Evolutionary conservation across 2,329 filamentous ascomycete species (phyloP).

Genomic region (Cercospora brassicicola): DNA sequence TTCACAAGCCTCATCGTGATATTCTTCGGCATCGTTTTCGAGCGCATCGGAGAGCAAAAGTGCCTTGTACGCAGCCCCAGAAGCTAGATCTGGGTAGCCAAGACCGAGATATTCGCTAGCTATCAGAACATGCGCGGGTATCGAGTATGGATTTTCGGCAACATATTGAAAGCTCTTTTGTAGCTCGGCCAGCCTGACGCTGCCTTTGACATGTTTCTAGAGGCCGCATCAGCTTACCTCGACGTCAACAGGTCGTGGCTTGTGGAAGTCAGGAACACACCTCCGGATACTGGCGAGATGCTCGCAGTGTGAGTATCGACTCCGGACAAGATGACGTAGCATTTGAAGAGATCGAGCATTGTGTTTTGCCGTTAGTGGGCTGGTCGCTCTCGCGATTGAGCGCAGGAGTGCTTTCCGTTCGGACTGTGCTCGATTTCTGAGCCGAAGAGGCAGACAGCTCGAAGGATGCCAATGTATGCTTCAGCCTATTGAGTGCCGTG

Average conservation of each 20-base stretch:
- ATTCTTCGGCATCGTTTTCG: constrained; percentile 76
- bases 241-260: not conserved
- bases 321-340: not conserved
- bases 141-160: constrained; percentile 24
- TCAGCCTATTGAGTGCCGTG: constrained; percentile 34
- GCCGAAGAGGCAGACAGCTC: constrained; percentile 24
- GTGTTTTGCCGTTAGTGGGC: not conserved
- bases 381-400: not conserved
- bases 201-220: constrained; percentile 13
- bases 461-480: constrained; percentile 36
- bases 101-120: constrained; percentile 70
- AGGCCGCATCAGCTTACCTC: constrained; percentile 25
- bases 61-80: constrained; percentile 85
- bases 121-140: constrained; percentile 52
- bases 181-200: constrained; percentile 18
- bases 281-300: constrained; percentile 23
- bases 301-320: constrained; percentile 15
- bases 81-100: constrained; percentile 85
- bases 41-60: constrained; percentile 84
- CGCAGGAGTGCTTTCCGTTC: not conserved
- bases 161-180: constrained; percentile 17
- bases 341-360: not conserved
- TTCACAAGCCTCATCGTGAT: constrained; percentile 67
- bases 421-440: constrained; percentile 1
- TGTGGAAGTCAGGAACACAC: constrained; percentile 20